Base-by-base conservation (phyloP, 768 basidiomycete species). In the Mycena maculata region DNA sequence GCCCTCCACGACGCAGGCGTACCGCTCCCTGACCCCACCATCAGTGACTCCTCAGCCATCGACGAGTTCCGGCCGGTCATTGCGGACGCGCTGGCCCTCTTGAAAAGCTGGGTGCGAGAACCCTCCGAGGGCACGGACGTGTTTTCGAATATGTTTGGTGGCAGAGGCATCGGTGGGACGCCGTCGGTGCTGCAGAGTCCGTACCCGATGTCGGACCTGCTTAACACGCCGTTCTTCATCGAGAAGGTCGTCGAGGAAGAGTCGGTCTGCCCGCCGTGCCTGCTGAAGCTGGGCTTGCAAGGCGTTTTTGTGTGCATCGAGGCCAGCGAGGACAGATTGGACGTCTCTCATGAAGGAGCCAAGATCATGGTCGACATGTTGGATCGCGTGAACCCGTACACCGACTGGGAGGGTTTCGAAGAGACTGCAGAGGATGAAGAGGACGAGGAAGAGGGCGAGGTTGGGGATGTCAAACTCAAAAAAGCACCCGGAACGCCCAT, bases 141-240 rank as follows among this genome's bases (percentile, higher is more conserved):
- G 9, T 45, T 33, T 5, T 49, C 45, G 22, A 42, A 55, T 10
- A 65, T 65, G 54, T 65, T 57, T 49, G 45, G 63, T 15, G 45
- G 45, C 13, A 48, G 30, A 12, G 38, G 54, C 23, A 12, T 27
- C 10, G 30, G 33, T 30, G 44, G 54, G 22, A 27, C 31, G n/a
- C 33, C 63, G 22, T 31, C 49, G n/a, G 44, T 65, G 41, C 27
- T 23, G 27, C 38, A 58, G 28, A 65, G 64, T 49, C 8, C 59
- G 23, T 59, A 41, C 41, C 56, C 57, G 22, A 28, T 66, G 27
- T 42, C 57, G 15, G 64, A 65, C 10, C 27, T 66, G 16, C 31
- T 59, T 18, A 60, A 66, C 38, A 42, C 49, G n/a, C 64, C 57
- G 23, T 66, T 66, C 64, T 65, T 41, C 41, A 60, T 66, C 27